Conservation (phyloP, 2,329 filamentous ascomycete genomes). For the Trematosphaeria pertusa region DNA sequence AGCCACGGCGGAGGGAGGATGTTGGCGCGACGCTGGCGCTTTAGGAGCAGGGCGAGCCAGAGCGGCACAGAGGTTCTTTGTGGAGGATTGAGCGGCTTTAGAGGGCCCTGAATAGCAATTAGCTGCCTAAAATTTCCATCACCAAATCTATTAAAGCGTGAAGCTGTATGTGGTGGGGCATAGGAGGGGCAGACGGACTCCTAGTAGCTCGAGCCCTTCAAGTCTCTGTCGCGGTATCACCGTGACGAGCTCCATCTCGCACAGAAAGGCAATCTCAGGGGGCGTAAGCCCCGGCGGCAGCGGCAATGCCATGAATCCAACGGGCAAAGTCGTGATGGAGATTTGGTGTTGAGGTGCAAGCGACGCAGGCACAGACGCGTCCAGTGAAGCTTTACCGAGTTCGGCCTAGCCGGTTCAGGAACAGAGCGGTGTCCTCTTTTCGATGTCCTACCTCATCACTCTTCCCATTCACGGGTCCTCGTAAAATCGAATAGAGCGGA, state of each 20-base stretch:
- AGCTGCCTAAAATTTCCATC: too few relatives aligned
- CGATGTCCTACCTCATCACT: background rate
- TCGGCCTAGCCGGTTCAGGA: slow-evolving; percentile 8
- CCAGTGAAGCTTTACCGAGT: slow-evolving; percentile 22
- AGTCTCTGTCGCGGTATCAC: slow-evolving; percentile 90
- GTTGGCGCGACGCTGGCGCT: slow-evolving; percentile 91
- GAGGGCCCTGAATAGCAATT: slow-evolving; percentile 68
- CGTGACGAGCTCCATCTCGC: slow-evolving; percentile 96
- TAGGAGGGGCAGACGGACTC: slow-evolving; percentile 67
- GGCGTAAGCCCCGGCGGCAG: slow-evolving; percentile 75
- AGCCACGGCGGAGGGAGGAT: slow-evolving; percentile 93
- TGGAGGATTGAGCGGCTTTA: slow-evolving; percentile 78
- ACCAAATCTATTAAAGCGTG: background rate
- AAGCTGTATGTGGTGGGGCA: slow-evolving; percentile 24
- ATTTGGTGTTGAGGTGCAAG: slow-evolving; percentile 16
- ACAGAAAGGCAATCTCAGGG: slow-evolving; percentile 89
- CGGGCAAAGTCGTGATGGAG: slow-evolving; percentile 30
- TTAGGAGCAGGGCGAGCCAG: slow-evolving; percentile 94
- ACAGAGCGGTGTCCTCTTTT: background rate
- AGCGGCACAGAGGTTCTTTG: slow-evolving; percentile 81
- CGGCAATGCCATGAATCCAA: slow-evolving; percentile 64
- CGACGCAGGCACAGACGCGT: slow-evolving; percentile 19
- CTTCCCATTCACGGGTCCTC: background rate
- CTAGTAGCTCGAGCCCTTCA: slow-evolving; percentile 82
- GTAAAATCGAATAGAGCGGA: background rate